A percentile compares a stretch with the other conserved stretches of the same genome.
Evolutionary conservation across 257 asterid species (phyloP).

Genomic region (Voacanga thouarsii): DNA sequence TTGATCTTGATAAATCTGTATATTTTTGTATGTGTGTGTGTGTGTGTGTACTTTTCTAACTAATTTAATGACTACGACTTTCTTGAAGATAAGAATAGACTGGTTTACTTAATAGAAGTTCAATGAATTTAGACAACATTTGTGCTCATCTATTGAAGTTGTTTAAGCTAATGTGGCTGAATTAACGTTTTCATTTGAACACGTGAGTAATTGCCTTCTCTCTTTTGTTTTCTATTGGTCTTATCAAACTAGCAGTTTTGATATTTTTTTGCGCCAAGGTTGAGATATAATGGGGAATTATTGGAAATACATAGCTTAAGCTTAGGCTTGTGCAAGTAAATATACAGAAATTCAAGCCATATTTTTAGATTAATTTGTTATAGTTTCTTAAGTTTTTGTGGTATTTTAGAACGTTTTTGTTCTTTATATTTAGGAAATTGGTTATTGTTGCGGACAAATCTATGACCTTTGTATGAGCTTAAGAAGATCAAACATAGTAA

Average conservation of each 20-base stretch:
- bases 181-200: too few species aligned
- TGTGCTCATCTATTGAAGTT: too few species aligned
- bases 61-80: too few species aligned
- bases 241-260: background rate
- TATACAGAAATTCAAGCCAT: background rate
- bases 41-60: too few species aligned
- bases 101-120: too few species aligned
- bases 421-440: background rate
- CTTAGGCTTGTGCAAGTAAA: background rate
- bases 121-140: too few species aligned
- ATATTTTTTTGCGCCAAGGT: background rate
- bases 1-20: too few species aligned
- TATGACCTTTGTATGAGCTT: background rate
- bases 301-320: background rate
- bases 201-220: too few species aligned
- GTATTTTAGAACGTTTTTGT: background rate
- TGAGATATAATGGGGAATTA: background rate
- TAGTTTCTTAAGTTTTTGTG: background rate
- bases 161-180: too few species aligned
- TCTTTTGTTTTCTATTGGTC: too few species aligned
- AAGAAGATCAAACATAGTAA: conserved; percentile 1
- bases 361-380: background rate
- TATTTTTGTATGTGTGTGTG: too few species aligned
- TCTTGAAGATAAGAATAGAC: too few species aligned
- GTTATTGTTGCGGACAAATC: background rate